Base-by-base conservation (phyloP, 1,284 basidiomycete species). In the Cryptococcus jaspeensis region DNA sequence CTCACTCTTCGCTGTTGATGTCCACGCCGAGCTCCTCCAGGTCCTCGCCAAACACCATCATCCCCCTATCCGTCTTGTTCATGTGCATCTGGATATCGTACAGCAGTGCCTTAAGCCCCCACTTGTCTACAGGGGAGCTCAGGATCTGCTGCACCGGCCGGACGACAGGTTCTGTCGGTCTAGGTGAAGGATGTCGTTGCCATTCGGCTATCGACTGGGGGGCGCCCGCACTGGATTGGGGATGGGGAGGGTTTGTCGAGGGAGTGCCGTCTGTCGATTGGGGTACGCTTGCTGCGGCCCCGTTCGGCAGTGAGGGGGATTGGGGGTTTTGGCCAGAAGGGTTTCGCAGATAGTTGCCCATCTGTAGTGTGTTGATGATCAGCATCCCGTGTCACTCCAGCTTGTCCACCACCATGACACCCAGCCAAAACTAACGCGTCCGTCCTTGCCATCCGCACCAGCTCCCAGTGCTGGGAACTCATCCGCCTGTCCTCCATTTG, bases 101-200 rank as follows among this genome's bases (percentile, higher is more conserved):
- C 59, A 99, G 80, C 60, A 99, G 79, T 2, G 91, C 92, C 50
- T 96, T 78, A 39, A 99, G 80, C 0, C 95, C 95, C 87, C 94
- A 99, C 64, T 92, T 85, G 77, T 99, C 95, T 54, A 94, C 95
- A 0, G 95, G 91, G 52, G 89, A 92, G 65, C 90, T 86, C 52
- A 98, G 82, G 18, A 99, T 86, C 79, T 99, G 95, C 74, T 97
- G 91, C 41, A 92, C 92, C 0, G 95, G 93, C 58, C 93, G 90
- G 70, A 90, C 86, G 58, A 91, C 87, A 67, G 86, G 81, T 58
- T 80, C 72, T 39, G 62, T 51, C 25, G 58, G 62, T 57, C 60
- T 59, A n/a, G 63, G 64, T 4, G 66, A 69, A 50, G 64, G 63
- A 37, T 70, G 55, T 22, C 62, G 62, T 71, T 72, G 71, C 8